Conservation (phyloP, 2,329 filamentous ascomycete genomes). For the Phyllachora maydis region DNA sequence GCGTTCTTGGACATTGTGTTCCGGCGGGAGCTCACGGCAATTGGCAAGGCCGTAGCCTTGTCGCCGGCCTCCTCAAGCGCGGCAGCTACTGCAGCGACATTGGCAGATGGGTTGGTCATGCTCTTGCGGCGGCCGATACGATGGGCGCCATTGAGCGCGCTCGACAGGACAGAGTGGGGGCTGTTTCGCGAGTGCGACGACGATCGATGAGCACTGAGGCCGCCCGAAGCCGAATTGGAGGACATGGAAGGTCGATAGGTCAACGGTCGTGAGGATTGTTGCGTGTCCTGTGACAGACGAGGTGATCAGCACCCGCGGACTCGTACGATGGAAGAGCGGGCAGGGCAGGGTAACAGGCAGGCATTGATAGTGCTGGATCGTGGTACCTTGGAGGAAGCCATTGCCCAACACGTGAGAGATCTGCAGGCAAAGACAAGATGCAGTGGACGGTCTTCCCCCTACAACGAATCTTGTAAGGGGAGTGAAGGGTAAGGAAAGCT, state of each 20-base stretch:
- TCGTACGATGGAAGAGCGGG: conserved; percentile 7
- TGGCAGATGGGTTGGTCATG: conserved; percentile 55
- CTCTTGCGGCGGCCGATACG: conserved; percentile 88
- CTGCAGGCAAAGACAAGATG: no score
- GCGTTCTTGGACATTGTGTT: conserved; percentile 47
- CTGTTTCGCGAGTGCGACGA: conserved; percentile 55
- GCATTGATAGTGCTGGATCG: conserved; percentile 6
- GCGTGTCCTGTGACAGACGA: conserved; percentile 31
- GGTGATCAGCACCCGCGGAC: conserved; percentile 16
- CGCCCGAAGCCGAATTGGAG: conserved; percentile 33
- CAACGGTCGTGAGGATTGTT: conserved; percentile 45
- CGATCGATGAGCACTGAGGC: conserved; percentile 33
- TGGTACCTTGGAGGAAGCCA: conserved; percentile 12
- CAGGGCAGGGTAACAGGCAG: conserved; percentile 6
- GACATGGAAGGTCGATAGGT: conserved; percentile 39
- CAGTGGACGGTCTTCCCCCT: no score
- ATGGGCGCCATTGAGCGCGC: conserved; percentile 61
- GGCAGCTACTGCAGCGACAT: conserved; percentile 55
- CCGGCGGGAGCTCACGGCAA: conserved; percentile 37
- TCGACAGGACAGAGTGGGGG: conserved; percentile 62
- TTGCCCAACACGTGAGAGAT: no score
- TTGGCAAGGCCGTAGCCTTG: conserved; percentile 30
- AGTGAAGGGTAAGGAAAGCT: no score
- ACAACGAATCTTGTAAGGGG: no score
- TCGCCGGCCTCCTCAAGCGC: conserved; percentile 48